Percentiles rank a stretch among this genome's conserved stretches.
These are phyloP conservation scores for Rhizophora mangle DNA, from an alignment of 345 rosid species.

Conservation along the genomic window DNA sequence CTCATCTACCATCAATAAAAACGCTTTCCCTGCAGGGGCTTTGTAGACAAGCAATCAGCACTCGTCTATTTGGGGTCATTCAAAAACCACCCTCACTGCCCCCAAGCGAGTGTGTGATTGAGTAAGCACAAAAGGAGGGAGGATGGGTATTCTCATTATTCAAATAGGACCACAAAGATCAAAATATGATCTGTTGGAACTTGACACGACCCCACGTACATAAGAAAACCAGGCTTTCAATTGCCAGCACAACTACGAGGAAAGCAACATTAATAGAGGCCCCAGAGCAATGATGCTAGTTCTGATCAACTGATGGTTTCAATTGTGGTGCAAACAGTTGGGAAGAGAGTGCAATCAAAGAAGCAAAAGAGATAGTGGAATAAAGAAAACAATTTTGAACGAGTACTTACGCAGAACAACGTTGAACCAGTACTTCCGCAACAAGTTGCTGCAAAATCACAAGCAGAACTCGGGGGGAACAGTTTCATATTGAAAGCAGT, in stretches of 20 bases:
- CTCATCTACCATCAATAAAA: slow-evolving; percentile 26
- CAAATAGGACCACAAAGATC: neutral
- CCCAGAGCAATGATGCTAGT: neutral
- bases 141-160: neutral
- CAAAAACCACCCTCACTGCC: neutral
- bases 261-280: neutral
- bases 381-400: neutral
- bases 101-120: neutral
- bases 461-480: neutral
- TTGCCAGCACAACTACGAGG: neutral
- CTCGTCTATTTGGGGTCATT: neutral
- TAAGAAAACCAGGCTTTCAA: neutral
- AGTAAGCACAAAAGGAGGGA: neutral
- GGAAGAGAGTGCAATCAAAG: neutral
- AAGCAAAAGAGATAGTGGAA: neutral
- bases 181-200: slow-evolving; percentile 10
- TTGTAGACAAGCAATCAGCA: slow-evolving; percentile 7
- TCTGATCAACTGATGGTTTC: neutral
- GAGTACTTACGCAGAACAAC: neutral
- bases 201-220: neutral
- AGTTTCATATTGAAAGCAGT: neutral
- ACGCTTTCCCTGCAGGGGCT: neutral
- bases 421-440: neutral
- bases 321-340: neutral
- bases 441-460: neutral